Percentiles rank a stretch among this genome's conserved stretches.
Conservation (phyloP, 441 rosid species). For the Adansonia grandidieri region DNA sequence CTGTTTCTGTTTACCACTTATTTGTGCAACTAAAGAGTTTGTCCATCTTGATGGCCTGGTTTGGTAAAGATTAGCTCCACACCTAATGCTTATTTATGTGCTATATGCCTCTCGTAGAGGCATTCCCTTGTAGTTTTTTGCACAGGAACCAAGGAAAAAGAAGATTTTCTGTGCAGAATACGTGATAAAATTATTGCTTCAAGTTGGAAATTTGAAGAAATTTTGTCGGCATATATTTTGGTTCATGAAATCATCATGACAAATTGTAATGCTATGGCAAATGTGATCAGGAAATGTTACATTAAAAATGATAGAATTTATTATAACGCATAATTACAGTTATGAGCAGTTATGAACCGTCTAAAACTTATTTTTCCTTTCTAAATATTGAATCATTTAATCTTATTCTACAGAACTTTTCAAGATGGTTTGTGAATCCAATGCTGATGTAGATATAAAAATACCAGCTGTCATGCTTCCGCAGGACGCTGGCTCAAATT, state of each 20-base stretch:
- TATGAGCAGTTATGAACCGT: not conserved
- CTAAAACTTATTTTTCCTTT: not conserved
- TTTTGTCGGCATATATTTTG: not conserved
- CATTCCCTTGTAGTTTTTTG: not conserved
- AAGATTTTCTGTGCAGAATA: not conserved
- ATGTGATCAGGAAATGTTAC: not conserved
- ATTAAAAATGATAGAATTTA: not conserved
- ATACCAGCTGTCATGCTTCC: conserved; percentile 62
- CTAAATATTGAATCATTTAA: not conserved
- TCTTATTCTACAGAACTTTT: conserved; percentile 45
- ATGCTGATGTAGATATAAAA: conserved; percentile 45
- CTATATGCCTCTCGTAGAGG: conserved; percentile 7
- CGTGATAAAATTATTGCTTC: not conserved
- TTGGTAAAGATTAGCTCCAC: not conserved
- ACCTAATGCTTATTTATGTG: not conserved
- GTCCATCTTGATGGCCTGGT: conserved; percentile 5
- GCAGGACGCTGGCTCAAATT: conserved; percentile 52
- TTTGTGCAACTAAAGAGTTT: not conserved
- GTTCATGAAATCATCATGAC: conserved; percentile 4
- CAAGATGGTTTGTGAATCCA: conserved; percentile 59
- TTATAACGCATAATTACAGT: not conserved
- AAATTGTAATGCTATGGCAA: not conserved
- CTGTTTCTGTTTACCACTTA: conserved; percentile 1
- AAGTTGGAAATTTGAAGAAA: not conserved
- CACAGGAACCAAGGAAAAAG: not conserved